Percentiles rank a stretch among this genome's conserved stretches.
phyloP scores from a whole-genome alignment of 192 early-diverging fungal species.

The Rhizophagus prolifer region DNA sequence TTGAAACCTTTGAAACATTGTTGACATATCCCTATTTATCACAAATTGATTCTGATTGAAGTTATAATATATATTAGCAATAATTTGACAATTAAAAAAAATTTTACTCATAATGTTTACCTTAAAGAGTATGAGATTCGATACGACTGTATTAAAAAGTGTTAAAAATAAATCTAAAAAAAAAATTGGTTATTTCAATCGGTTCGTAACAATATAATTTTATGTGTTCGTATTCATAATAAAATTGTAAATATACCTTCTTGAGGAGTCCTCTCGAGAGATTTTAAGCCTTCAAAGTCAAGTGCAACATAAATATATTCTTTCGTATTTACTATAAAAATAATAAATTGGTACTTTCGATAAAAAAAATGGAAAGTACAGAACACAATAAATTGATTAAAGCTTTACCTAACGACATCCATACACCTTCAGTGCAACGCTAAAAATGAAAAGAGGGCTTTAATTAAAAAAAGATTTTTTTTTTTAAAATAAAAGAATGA shows the following conservation, averaged over 20 bases:
- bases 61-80: neutral
- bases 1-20: constrained; percentile 35
- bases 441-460: neutral
- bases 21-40: constrained; percentile 29
- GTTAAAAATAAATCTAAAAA: constrained; percentile 6
- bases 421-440: constrained; percentile 34
- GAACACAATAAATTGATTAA: too few species aligned
- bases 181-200: neutral
- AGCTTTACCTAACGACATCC: constrained; percentile 23
- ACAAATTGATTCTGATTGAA: constrained; percentile 24
- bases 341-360: neutral
- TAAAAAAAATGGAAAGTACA: neutral
- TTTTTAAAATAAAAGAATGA: neutral
- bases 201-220: neutral
- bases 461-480: too few species aligned
- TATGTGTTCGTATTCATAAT: neutral
- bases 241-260: constrained; percentile 6
- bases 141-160: constrained; percentile 16
- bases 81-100: neutral
- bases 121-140: constrained; percentile 14
- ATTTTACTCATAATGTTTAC: neutral
- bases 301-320: constrained; percentile 28
- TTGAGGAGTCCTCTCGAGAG: constrained; percentile 29
- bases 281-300: constrained; percentile 29
- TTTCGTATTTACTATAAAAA: neutral